Evolutionary conservation across 164 flowering plant genomes (phyloP), one percentile per base, ranked within the genome.

Genomic region (Aristolochia fimbriata): DNA sequence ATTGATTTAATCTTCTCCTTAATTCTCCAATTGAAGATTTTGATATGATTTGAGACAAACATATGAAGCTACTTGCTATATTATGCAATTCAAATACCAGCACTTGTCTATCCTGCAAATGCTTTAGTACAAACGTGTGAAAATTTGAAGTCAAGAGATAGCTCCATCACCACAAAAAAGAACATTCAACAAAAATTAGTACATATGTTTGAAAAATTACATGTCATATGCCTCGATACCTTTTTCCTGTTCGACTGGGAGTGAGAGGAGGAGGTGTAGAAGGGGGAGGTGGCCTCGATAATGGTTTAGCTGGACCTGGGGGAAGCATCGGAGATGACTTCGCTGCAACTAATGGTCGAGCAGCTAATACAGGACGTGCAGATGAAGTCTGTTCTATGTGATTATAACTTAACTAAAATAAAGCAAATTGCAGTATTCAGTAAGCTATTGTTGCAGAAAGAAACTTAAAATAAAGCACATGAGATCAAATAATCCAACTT

Each of bases 241-340:
- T 86, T 76, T 15, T 55, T 10, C 81, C 88, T 68, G 70, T 82
- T 57, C 68, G 75, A 63, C 17, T 59, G 41, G 71, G 73, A 68
- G 61, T 43, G 51, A 78, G 90, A 21, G 69, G 52, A 10, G 69
- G 48, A 65, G 63, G 60, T 7, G 59, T 57, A 57, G 80, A 64
- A 61, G 75, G 13, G 14, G 67, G 47, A 19, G 23, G 56, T 9
- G 85, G 82, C 74, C 62, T 84, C 16, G 76, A 65, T 25, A 81
- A 65, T 56, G 85, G 78, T 24, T 80, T 80, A 51, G 65, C 61
- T n/a, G 86, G 53, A 13, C 67, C 60, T n/a, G 87, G 57, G 14
- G 91, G 94, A n/a, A 81, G 73, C 74, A 76, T 58, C 21, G 81
- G 61, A 66, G 70, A 76, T 48, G 81, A 60, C 73, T 71, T 87